Conservation (phyloP, 257 asterid species). For the Sherardia arvensis region DNA sequence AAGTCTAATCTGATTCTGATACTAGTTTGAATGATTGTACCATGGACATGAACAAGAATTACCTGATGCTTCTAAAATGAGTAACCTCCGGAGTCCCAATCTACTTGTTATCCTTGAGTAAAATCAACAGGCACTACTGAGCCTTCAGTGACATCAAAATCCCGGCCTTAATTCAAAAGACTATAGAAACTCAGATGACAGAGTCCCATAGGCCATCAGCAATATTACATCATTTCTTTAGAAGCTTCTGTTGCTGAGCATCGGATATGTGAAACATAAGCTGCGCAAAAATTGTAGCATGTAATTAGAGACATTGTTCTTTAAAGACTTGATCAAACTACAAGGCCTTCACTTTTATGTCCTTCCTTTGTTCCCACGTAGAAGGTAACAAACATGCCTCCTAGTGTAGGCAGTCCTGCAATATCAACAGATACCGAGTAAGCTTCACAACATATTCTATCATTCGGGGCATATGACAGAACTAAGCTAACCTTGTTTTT, state of each 20-base stretch:
- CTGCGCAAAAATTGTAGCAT: constrained; percentile 33
- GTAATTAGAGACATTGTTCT: constrained; percentile 14
- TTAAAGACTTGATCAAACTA: constrained; percentile 5
- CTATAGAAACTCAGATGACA: not conserved
- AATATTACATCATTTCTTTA: constrained; percentile 20
- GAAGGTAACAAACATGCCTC: constrained; percentile 64
- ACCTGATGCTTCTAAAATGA: not conserved
- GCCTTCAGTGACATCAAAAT: not conserved
- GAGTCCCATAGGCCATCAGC: not conserved
- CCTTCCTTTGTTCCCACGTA: constrained; percentile 83
- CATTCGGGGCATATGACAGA: constrained; percentile 1
- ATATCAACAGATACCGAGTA: constrained; percentile 13
- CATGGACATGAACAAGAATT: not conserved
- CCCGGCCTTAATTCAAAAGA: not conserved
- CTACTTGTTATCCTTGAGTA: not conserved
- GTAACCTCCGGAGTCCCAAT: not conserved
- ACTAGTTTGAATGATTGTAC: not conserved
- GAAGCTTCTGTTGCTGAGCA: constrained; percentile 50
- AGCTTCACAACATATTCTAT: constrained; percentile 2
- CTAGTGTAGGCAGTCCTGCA: constrained; percentile 64
- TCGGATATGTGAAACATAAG: constrained; percentile 87
- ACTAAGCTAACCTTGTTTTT: constrained; percentile 44
- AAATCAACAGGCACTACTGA: not conserved
- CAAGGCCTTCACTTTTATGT: constrained; percentile 1
- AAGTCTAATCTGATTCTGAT: not conserved